Evolutionary conservation across 148 eudicot species (phyloP).

Genomic region (Polygonum maritimum): DNA sequence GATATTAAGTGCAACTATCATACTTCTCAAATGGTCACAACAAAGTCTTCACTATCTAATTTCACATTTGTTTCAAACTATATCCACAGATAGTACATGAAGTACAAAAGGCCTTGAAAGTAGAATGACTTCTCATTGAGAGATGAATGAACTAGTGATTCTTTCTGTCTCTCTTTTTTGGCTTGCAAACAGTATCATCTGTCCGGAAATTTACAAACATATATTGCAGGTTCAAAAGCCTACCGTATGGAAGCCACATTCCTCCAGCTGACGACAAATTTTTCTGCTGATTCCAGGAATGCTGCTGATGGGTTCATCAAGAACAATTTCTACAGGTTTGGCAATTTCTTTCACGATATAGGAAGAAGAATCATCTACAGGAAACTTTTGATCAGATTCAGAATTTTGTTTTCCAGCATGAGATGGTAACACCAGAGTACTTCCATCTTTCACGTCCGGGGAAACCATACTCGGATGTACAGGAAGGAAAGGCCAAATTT

Average conservation of each 20-base stretch:
- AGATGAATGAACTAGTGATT: neutral
- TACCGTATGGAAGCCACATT: constrained; percentile 80
- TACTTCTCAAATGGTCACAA: constrained; percentile 2
- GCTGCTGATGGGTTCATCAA: constrained; percentile 54
- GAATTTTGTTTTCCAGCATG: constrained; percentile 24
- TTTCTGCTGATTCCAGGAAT: constrained; percentile 58
- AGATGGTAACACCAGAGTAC: constrained; percentile 16
- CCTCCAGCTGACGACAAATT: constrained; percentile 53
- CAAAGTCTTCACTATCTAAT: neutral
- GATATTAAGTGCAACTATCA: constrained; percentile 13
- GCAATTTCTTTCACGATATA: constrained; percentile 20
- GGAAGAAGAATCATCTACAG: constrained; percentile 26
- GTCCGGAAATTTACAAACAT: neutral
- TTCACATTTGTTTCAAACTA: neutral
- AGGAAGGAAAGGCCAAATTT: constrained; percentile 26
- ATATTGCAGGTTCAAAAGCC: constrained; percentile 13
- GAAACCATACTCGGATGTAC: constrained; percentile 16
- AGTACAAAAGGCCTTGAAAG: neutral
- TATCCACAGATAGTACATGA: neutral
- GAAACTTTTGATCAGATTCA: constrained; percentile 14
- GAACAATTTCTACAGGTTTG: constrained; percentile 32
- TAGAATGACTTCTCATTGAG: neutral
- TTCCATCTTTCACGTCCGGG: constrained; percentile 23
- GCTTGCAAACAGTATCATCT: neutral
- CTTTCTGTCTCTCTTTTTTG: neutral